Base-by-base conservation (phyloP, 2,329 filamentous ascomycete species). In the Neofusicoccum parvum region DNA sequence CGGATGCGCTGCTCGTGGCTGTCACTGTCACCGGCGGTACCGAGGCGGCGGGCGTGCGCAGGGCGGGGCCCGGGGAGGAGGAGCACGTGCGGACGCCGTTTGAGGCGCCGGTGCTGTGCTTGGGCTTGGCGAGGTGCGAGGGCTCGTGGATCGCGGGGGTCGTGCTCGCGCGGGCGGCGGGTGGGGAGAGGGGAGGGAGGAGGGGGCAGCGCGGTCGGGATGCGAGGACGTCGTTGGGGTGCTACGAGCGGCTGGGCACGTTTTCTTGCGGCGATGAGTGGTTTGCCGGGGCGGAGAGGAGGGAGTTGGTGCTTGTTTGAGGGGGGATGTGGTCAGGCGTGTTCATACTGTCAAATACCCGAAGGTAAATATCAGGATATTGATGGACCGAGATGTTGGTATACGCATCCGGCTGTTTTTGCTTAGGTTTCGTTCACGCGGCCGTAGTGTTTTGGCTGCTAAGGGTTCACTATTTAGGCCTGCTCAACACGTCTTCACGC, bases 191-290 rank as follows among this genome's bases (percentile, higher is more conserved):
- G 41, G n/a, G 46, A 23, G n/a, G 17, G 15, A 7, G 41, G 17
- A 6, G 27, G 15, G 17, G 1, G 32, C 10, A 3, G 17, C 9
- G n/a, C 3, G 32, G 2, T 17, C 15, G 10, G 27, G 27, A 27
- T n/a, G n/a, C n/a, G n/a, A n/a, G n/a, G 27, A 5, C 27, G 27
- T 27, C 27, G 27, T 27, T 27, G 27, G 27, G 27, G 27, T 27
- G 27, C 27, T 74, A 68, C 66, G 71, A 74, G 67, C 68, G 75
- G 54, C 59, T 76, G 27, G 75, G 74, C 15, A 72, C 72, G 5
- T 75, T 76, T 66, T 68, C 73, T 5, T 49, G 43, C 14, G 60
- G 60, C 7, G 46, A 63, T 2, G 60, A 63, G 46, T 63, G 49
- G 46, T 63, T 63, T 37, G 15, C 20, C 6, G 60, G 60, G 9